Percentiles rank a stretch among this genome's conserved stretches.
phyloP scores from a whole-genome alignment of 1,284 basidiomycete genomes.

The Puccinia sorghi region DNA sequence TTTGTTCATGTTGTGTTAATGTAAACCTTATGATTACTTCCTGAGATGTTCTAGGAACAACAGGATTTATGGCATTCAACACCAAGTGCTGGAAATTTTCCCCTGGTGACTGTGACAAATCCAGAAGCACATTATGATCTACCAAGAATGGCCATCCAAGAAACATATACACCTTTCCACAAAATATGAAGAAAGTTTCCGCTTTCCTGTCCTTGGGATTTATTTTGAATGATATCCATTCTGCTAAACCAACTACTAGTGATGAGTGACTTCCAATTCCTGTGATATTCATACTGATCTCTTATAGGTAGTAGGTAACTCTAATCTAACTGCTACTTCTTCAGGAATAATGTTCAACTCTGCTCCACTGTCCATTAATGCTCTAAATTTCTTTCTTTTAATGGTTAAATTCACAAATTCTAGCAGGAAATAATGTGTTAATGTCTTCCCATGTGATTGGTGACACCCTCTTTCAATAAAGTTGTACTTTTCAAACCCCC shows the following conservation, averaged over 20 bases:
- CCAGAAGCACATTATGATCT: not conserved
- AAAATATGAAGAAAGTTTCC: not conserved
- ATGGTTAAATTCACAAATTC: conserved; percentile 3
- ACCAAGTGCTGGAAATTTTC: no score
- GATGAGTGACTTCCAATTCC: not conserved
- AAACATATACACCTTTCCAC: not conserved
- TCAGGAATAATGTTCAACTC: conserved; percentile 10
- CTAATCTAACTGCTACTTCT: not conserved
- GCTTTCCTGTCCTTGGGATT: not conserved
- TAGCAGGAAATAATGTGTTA: not conserved
- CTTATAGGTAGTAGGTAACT: not conserved
- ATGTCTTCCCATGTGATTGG: not conserved
- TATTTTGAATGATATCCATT: not conserved
- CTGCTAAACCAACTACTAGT: not conserved
- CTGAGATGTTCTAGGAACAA: no score
- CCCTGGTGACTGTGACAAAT: conserved; percentile 8
- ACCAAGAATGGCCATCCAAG: not conserved
- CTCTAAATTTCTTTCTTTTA: not conserved
- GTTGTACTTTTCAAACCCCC: no score
- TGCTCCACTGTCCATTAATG: not conserved
- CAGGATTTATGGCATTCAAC: no score
- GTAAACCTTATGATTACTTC: no score
- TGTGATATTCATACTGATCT: not conserved
- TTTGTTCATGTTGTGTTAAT: no score
- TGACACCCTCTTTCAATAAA: no score